Conservation (phyloP, 192 early-diverging fungal species). For the Lunasporangiospora selenospora region DNA sequence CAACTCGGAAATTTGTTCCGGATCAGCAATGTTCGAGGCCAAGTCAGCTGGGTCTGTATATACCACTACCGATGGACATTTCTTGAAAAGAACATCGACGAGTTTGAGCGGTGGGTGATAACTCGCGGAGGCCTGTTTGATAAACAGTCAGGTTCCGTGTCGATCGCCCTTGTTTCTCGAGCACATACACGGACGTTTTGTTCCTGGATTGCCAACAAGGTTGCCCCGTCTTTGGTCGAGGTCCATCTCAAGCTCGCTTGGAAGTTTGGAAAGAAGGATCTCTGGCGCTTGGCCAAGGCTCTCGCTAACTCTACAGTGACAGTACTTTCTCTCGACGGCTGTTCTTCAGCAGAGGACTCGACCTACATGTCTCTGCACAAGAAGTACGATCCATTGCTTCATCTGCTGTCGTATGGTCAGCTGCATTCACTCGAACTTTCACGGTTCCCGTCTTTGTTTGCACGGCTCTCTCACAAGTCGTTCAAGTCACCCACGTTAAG, state of each 20-base stretch:
- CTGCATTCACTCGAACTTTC: constrained; percentile 21
- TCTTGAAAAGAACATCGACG: constrained; percentile 42
- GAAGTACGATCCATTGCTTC: constrained; percentile 39
- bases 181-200: constrained; percentile 35
- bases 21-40: constrained; percentile 26
- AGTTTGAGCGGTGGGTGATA: constrained; percentile 39
- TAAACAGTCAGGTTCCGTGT: constrained; percentile 37
- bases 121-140: constrained; percentile 37
- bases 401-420: constrained; percentile 31
- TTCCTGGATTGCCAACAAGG: constrained; percentile 42
- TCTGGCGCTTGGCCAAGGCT: constrained; percentile 26
- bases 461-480: constrained; percentile 18
- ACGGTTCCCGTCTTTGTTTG: constrained; percentile 31
- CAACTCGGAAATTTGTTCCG: constrained; percentile 40
- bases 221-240: constrained; percentile 41
- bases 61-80: constrained; percentile 48
- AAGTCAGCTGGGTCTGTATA: constrained; percentile 41
- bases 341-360: constrained; percentile 13
- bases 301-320: constrained; percentile 35
- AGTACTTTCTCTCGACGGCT: constrained; percentile 34
- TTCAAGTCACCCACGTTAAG: constrained; percentile 15
- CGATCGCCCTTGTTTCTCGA: constrained; percentile 24
- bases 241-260: constrained; percentile 40
- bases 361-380: constrained; percentile 30
- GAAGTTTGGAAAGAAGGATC: constrained; percentile 40